Evolutionary conservation across 768 basidiomycete species (phyloP).

Genomic region (Sarcomyxa edulis): DNA sequence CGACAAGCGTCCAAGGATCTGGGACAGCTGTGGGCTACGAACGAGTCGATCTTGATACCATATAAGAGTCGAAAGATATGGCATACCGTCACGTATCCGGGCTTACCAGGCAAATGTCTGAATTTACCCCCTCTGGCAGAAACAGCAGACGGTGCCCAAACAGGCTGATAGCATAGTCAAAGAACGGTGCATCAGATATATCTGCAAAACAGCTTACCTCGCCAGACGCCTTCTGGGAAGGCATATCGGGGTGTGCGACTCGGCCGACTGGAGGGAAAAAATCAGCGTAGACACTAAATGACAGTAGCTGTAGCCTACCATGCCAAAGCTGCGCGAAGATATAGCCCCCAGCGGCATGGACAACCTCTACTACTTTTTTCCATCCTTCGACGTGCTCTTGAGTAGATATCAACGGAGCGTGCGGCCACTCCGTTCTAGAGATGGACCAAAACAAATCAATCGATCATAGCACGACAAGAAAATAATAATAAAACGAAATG

Average conservation of each 20-base stretch:
- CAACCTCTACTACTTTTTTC: slow-evolving; percentile 40
- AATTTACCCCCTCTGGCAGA: slow-evolving; percentile 36
- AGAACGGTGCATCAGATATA: background rate
- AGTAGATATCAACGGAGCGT: slow-evolving; percentile 44
- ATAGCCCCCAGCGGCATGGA: slow-evolving; percentile 37
- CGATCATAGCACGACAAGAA: no score
- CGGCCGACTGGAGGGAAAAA: slow-evolving; percentile 23
- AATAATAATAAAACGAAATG: slow-evolving; percentile 1
- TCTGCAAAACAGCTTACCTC: slow-evolving; percentile 13
- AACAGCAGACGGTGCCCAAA: slow-evolving; percentile 40
- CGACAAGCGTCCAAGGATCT: no score
- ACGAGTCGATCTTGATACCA: no score
- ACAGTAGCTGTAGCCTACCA: no score
- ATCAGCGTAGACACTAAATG: background rate
- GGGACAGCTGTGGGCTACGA: no score
- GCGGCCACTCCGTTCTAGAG: slow-evolving; percentile 35
- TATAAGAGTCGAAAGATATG: background rate
- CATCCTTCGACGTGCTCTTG: slow-evolving; percentile 37
- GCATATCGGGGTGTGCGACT: slow-evolving; percentile 28
- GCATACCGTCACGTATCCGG: slow-evolving; percentile 36
- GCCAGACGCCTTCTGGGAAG: slow-evolving; percentile 32
- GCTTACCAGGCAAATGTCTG: slow-evolving; percentile 28
- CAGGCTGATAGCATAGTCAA: slow-evolving; percentile 24
- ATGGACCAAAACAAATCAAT: no score
- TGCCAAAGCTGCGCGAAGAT: slow-evolving; percentile 47